These are phyloP conservation scores for Yarrowia osloensis DNA, from an alignment of 805 yeast genomes.

Conservation along the genomic window DNA sequence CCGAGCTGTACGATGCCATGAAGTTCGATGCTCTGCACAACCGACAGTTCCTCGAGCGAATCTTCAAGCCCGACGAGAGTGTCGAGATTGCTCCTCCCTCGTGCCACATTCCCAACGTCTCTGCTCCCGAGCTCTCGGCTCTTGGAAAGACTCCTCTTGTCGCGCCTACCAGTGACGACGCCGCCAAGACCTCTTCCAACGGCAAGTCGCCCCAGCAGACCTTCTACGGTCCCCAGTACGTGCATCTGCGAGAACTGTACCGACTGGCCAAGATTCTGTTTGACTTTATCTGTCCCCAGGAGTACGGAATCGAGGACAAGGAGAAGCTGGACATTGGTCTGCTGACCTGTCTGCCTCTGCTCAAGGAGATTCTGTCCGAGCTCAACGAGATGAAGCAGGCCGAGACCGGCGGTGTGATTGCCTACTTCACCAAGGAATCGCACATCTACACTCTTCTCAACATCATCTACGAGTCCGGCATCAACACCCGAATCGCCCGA, in stretches of 20 bases:
- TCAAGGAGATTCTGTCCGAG: slow-evolving; percentile 81
- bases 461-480: slow-evolving; percentile 84
- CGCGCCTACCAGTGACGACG: background rate
- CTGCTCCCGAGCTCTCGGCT: slow-evolving; percentile 18
- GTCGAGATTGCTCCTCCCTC: slow-evolving; percentile 40
- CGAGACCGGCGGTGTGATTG: slow-evolving; percentile 82
- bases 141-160: slow-evolving; percentile 28
- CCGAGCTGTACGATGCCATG: slow-evolving; percentile 97
- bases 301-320: slow-evolving; percentile 92
- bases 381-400: slow-evolving; percentile 75
- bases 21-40: slow-evolving; percentile 97
- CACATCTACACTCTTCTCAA: slow-evolving; percentile 93
- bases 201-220: slow-evolving; percentile 36
- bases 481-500: slow-evolving; percentile 93
- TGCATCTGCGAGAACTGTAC: slow-evolving; percentile 82
- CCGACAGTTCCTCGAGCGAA: slow-evolving; percentile 79
- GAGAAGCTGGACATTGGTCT: slow-evolving; percentile 96
- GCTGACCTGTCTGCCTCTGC: slow-evolving; percentile 88
- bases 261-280: slow-evolving; percentile 87
- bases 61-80: slow-evolving; percentile 63
- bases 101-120: slow-evolving; percentile 35
- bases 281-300: slow-evolving; percentile 98
- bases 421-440: slow-evolving; percentile 94
- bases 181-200: slow-evolving; percentile 38
- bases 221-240: slow-evolving; percentile 79